Base-by-base conservation (phyloP, 257 asterid species). In the Schizonepeta tenuifolia region DNA sequence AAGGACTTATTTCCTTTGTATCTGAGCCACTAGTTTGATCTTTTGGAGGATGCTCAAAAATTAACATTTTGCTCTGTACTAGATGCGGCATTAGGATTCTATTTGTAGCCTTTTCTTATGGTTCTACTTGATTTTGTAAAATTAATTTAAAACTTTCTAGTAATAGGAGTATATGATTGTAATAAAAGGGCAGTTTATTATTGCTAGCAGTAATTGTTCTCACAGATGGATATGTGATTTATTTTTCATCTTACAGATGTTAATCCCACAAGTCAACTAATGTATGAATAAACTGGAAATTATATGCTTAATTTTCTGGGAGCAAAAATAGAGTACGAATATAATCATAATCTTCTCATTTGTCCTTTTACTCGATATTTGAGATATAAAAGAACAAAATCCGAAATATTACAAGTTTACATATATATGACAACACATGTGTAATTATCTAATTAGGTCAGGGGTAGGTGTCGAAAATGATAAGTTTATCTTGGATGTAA, bases 41-140 rank as follows among this genome's bases (percentile, higher is more conserved):
- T 57, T 70, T 57, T 43, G 24, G 44, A 58, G 75, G 69, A 57
- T 64, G 57, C 64, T 28, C 50, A 36, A 69, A 49, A 72, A 50
- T 65, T 36, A 15, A 50, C 67, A 71, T 46, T 49, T 67, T 49
- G 49, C 61, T 68, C 55, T 63, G n/a, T 49, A 24, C 35, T 78
- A 73, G 55, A 64, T 78, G 51, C 49, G 20, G 53, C 73, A 68
- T 53, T 68, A 75, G 75, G 74, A 35, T 40, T 70, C 46, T 38
- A 8, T 17, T 75, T 69, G 65, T 81, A 10, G 74, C 43, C 35
- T 31, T 21, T 9, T 69, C 7, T 64, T 50, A 6, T 72, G 65
- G 67, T 36, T 69, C 64, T 54, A 28, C 63, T 40, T 69, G 0
- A 56, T 53, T 71, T 50, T 75, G 75, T 82, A 76, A 58, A 44